Evolutionary conservation across 2,329 filamentous ascomycete genomes (phyloP), one percentile per base, ranked within the genome.

Genomic region (Epichloe hybrida): DNA sequence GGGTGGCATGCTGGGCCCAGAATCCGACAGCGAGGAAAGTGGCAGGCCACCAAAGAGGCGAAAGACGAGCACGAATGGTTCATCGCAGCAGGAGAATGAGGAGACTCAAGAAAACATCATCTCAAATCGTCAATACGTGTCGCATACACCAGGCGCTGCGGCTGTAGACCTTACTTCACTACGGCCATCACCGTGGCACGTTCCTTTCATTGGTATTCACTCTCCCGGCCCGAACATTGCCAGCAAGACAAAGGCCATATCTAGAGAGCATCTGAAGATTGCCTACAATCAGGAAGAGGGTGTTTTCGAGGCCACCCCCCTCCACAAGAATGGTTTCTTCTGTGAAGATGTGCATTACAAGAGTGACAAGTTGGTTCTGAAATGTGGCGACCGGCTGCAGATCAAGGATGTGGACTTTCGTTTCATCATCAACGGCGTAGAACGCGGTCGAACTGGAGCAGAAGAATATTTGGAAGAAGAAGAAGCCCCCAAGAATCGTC

Each of bases 251-350:
- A 86, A 84, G 61, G 78, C 77, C 48, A 89, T 90, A 50, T 90
- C 86, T 3, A 74, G 85, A 54, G 72, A 84, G 57, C 86, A 91
- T 63, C 71, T 87, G 46, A 83, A 81, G 59, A 87, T 91, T 57
- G 71, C 77, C 45, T 90, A 83, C 66, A 84, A 86, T 59, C 72
- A 77, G 54, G 70, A 79, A 12, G 72, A 72, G 40, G 72, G 78
- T 20, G 69, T 78, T 6, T 90, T 87, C 59, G 79, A 87, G 61
- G 79, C 85, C 45, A 71, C 74, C 73, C 76, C 0, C 0, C 59
- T 80, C 8, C 77, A 80, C 56, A 74, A 72, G 55, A 88, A 88
- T 57, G 84, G 84, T 5, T 81, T 84, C 59, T 84, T 86, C 60
- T 75, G 80, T 55, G 77, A 85, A 49, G 81, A 83, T 45, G 67